Evolutionary conservation across 2,329 filamentous ascomycete genomes (phyloP).

Genomic region (Penicillium polonicum): DNA sequence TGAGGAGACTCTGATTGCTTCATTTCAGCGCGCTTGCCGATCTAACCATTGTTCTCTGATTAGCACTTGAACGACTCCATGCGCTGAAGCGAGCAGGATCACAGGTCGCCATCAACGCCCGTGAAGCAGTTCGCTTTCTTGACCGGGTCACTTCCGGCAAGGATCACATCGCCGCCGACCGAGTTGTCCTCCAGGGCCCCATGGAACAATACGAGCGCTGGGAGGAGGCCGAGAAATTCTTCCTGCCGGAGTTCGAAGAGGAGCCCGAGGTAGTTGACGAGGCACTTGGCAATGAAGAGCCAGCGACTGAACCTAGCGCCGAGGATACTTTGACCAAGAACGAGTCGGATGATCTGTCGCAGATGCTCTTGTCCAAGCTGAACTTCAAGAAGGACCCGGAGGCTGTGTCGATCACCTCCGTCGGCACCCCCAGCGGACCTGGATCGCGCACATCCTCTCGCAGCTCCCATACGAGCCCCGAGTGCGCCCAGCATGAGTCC

Average conservation of each 20-base stretch:
- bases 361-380: constrained; percentile 49
- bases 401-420: constrained; percentile 41
- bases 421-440: constrained; percentile 44
- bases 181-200: constrained; percentile 49
- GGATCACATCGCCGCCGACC: constrained; percentile 43
- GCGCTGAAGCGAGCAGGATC: constrained; percentile 47
- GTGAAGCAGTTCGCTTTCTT: constrained; percentile 53
- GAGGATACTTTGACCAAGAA: constrained; percentile 15
- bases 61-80: constrained; percentile 49
- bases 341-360: constrained; percentile 43
- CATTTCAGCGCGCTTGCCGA: constrained; percentile 12
- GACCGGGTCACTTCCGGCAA: constrained; percentile 51
- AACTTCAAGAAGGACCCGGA: constrained; percentile 48
- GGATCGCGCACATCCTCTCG: constrained; percentile 46
- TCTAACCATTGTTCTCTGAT: constrained; percentile 12
- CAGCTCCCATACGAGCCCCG: constrained; percentile 48
- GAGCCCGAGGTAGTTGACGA: constrained; percentile 32
- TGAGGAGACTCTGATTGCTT: not conserved
- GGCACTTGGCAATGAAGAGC: constrained; percentile 16
- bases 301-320: constrained; percentile 20
- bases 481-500: constrained; percentile 35
- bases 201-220: constrained; percentile 50
- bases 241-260: constrained; percentile 46
- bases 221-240: constrained; percentile 48
- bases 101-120: constrained; percentile 50